Percentiles rank a stretch among this genome's conserved stretches.
Conservation (phyloP, 176 grass and related monocot species). For the Thinopyrum elongatum region DNA sequence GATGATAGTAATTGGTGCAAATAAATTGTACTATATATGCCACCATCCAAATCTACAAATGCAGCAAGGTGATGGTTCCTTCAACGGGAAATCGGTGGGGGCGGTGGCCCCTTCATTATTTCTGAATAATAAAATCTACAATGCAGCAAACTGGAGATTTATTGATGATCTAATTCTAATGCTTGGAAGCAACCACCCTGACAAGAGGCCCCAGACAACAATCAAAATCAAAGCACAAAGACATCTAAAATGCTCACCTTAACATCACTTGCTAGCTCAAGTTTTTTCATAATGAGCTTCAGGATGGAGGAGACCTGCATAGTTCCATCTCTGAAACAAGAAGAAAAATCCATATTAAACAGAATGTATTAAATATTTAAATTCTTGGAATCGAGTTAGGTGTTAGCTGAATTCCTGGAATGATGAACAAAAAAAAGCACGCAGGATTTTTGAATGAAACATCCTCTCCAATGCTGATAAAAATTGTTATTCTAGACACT, state of each 20-base stretch:
- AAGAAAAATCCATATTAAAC: constrained; percentile 3
- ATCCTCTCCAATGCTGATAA: not conserved
- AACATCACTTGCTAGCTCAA: constrained; percentile 63
- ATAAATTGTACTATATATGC: not conserved
- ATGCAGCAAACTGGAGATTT: too few relatives aligned
- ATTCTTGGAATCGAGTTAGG: not conserved
- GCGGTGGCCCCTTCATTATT: not conserved
- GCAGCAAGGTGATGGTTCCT: not conserved
- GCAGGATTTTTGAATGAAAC: not conserved
- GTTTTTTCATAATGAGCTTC: constrained; percentile 68
- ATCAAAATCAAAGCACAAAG: too few relatives aligned
- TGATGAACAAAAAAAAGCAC: not conserved
- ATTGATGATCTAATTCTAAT: not conserved
- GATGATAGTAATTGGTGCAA: not conserved
- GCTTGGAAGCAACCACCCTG: not conserved
- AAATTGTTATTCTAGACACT: not conserved
- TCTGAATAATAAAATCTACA: not conserved
- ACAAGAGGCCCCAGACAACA: not conserved
- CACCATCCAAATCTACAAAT: constrained; percentile 12
- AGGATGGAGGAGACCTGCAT: constrained; percentile 65
- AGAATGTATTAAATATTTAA: constrained; percentile 19
- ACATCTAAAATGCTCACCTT: constrained; percentile 52
- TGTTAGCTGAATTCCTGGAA: not conserved
- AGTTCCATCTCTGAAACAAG: constrained; percentile 60
- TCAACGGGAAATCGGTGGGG: too few relatives aligned